These are phyloP conservation scores for Durotheca rogersii DNA, from an alignment of 495 filamentous ascomycete species.

Conservation along the genomic window DNA sequence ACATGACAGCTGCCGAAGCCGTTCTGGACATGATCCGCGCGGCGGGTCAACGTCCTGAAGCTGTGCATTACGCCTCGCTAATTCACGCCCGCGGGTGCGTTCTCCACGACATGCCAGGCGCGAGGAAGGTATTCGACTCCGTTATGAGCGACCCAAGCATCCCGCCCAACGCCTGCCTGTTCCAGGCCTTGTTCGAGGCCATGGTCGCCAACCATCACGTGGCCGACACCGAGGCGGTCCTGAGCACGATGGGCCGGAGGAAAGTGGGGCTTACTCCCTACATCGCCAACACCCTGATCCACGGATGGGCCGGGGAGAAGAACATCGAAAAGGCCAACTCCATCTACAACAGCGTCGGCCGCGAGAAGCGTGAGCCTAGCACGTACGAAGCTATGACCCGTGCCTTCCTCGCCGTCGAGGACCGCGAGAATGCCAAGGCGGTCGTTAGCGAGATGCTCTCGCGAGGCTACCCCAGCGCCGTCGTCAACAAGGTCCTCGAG, in stretches of 20 bases:
- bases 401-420: constrained; percentile 81
- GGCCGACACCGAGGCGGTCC: constrained; percentile 68
- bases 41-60: constrained; percentile 74
- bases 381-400: constrained; percentile 99
- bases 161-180: constrained; percentile 77
- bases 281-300: constrained; percentile 98
- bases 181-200: constrained; percentile 91
- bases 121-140: constrained; percentile 76
- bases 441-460: constrained; percentile 90
- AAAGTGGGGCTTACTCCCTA: constrained; percentile 89
- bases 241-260: constrained; percentile 68
- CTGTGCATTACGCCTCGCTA: constrained; percentile 91
- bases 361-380: constrained; percentile 83
- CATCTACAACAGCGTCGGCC: constrained; percentile 73
- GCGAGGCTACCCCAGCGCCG: constrained; percentile 86
- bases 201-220: constrained; percentile 94
- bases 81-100: constrained; percentile 97
- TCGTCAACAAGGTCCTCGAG: constrained; percentile 88
- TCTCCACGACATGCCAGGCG: constrained; percentile 82
- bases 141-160: constrained; percentile 67
- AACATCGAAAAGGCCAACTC: constrained; percentile 74
- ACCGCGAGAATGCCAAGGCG: constrained; percentile 67
- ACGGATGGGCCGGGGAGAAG: constrained; percentile 89
- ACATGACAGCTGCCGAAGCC: constrained; percentile 86
- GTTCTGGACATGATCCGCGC: constrained; percentile 77